Evolutionary conservation across 257 asterid species (phyloP).

Genomic region (Parsonsia alboflavescens): DNA sequence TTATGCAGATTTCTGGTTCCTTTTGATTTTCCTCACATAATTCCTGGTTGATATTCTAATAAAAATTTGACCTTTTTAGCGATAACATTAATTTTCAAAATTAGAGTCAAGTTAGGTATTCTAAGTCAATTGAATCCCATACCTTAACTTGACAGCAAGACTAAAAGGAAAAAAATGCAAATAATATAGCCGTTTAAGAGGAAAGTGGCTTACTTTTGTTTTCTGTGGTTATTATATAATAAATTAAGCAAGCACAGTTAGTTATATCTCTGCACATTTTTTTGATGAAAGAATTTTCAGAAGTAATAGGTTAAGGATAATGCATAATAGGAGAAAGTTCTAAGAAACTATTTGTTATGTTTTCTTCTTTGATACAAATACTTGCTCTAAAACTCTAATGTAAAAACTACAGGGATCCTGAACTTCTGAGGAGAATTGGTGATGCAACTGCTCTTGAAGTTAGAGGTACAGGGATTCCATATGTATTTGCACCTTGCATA

Average conservation of each 20-base stretch:
- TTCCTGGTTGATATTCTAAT: not conserved
- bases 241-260: not conserved
- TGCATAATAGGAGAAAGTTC: not conserved
- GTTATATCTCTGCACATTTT: not conserved
- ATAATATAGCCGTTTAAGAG: too few species aligned
- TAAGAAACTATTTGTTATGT: not conserved
- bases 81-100: not conserved
- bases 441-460: slow-evolving; percentile 82
- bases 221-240: not conserved
- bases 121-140: not conserved
- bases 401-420: slow-evolving; percentile 58
- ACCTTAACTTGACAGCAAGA: not conserved
- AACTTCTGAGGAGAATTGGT: slow-evolving; percentile 64
- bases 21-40: not conserved
- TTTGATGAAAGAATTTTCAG: not conserved
- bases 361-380: not conserved
- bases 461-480: slow-evolving; percentile 91
- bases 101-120: not conserved
- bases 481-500: slow-evolving; percentile 86
- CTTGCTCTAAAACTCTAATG: not conserved
- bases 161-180: not conserved
- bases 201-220: too few species aligned
- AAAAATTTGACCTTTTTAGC: not conserved
- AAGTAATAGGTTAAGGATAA: not conserved
- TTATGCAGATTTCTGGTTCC: not conserved